Base-by-base conservation (phyloP, 352 stramenopile genomes). In the Phytopythium boreale region DNA sequence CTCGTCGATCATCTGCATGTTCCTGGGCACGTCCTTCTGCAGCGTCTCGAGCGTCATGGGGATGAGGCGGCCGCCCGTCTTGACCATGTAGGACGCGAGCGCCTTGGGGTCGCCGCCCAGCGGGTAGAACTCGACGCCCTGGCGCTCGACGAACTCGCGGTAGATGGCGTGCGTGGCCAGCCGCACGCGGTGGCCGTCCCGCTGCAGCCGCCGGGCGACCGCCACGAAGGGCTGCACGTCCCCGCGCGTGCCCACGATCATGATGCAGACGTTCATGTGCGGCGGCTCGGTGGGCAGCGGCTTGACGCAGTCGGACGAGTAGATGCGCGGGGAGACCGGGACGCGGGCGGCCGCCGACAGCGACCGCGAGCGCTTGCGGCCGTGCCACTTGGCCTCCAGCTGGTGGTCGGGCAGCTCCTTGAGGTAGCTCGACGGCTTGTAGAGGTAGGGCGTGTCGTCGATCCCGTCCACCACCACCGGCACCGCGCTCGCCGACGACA, bases 111-210 rank as follows among this genome's bases (percentile, higher is more conserved):
- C 82, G 55, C 83, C 82, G 10, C 72, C 83, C 11, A 94, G 60
- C 14, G 85, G 85, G 59, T 92, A 94, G 61, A 94, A 94, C 70
- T 93, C 86, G 27, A 95, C 69, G 26, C 71, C 78, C 19, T 89
- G 72, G 4, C 77, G 75, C 26, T 77, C 84, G 10, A 98, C 90
- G 52, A 90, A 90, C 19, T 84, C 61, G 19, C 93, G 75, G 70
- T 97, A 97, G 4, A 90, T 75, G 17, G 80, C 81, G 69, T 98
- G 94, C 0, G 92, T 97, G 1, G 93, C 93, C 10, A 98, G 69
- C 0, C 95, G 84, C 17, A 98, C 95, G 20, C 90, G 83, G 61
- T 98, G 95, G 0, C 93, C 93, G 29, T 96, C 71, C 1, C 75
- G 57, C 59, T 93, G 68, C 10, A 98, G 72, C 24, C 84, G 73